phyloP scores from a whole-genome alignment of 768 basidiomycete species.

The Mycena venus region DNA sequence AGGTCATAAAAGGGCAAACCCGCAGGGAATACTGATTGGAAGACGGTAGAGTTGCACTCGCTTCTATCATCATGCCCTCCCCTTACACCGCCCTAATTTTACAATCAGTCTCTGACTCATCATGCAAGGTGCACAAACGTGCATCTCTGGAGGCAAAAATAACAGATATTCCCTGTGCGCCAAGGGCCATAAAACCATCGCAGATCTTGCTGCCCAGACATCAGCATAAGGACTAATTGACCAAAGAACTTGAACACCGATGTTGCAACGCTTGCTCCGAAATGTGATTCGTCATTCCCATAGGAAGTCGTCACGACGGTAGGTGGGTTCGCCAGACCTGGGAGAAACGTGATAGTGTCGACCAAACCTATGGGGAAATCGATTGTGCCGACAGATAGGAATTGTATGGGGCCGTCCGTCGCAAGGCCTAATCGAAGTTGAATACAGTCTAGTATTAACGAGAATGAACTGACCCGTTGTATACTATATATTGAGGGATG shows the following conservation, averaged over 20 bases:
- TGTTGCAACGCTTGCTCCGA: not conserved
- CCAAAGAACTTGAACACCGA: too few relatives aligned
- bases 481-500: not conserved
- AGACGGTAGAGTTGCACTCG: slow-evolving; percentile 36
- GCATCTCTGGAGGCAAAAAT: not conserved
- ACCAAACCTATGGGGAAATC: not conserved
- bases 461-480: not conserved
- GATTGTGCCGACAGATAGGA: not conserved
- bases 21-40: slow-evolving; percentile 40
- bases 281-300: not conserved
- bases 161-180: too few relatives aligned
- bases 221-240: too few relatives aligned
- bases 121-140: not conserved
- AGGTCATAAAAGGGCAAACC: slow-evolving; percentile 7
- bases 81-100: slow-evolving; percentile 4
- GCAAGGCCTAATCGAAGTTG: not conserved
- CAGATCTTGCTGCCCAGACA: not conserved
- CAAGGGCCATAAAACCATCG: not conserved
- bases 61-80: not conserved
- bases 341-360: not conserved
- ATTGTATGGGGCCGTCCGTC: not conserved
- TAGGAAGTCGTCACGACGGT: not conserved
- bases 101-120: not conserved
- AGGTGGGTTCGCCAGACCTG: not conserved
- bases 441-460: too few relatives aligned